phyloP scores from a whole-genome alignment of 2,329 filamentous ascomycete species.

The Trichoderma guizhouense region DNA sequence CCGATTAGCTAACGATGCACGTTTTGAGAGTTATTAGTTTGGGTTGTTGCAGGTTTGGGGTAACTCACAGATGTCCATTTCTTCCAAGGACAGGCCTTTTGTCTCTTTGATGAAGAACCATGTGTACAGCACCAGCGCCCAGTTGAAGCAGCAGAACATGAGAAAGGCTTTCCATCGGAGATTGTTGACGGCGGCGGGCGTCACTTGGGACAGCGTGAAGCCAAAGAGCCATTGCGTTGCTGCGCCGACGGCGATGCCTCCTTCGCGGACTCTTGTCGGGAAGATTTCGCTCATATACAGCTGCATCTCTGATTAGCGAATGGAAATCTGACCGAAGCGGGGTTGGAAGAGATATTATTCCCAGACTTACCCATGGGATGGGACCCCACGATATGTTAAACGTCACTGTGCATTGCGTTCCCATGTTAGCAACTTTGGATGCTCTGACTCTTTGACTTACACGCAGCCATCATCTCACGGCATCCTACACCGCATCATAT shows the following conservation, averaged over 20 bases:
- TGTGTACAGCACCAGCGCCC: slow-evolving; percentile 13
- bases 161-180: slow-evolving; percentile 48
- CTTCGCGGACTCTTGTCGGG: slow-evolving; percentile 47
- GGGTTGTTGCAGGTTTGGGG: not conserved
- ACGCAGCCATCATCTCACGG: not conserved
- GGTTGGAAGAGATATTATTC: not conserved
- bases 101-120: slow-evolving; percentile 22
- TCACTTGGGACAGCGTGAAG: slow-evolving; percentile 47
- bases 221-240: slow-evolving; percentile 51
- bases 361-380: slow-evolving; percentile 28
- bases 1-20: not conserved
- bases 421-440: not conserved
- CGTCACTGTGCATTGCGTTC: slow-evolving; percentile 30
- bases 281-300: slow-evolving; percentile 51
- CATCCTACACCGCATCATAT: not conserved
- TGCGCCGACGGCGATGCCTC: slow-evolving; percentile 48
- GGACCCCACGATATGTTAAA: slow-evolving; percentile 30
- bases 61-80: slow-evolving; percentile 26
- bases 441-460: not conserved
- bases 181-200: slow-evolving; percentile 45
- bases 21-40: not conserved
- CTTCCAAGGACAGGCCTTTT: slow-evolving; percentile 26
- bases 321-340: not conserved
- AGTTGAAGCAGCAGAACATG: slow-evolving; percentile 38
- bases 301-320: not conserved